Base-by-base conservation (phyloP, 2,329 filamentous ascomycete species). In the Exutisphaerella laricina region DNA sequence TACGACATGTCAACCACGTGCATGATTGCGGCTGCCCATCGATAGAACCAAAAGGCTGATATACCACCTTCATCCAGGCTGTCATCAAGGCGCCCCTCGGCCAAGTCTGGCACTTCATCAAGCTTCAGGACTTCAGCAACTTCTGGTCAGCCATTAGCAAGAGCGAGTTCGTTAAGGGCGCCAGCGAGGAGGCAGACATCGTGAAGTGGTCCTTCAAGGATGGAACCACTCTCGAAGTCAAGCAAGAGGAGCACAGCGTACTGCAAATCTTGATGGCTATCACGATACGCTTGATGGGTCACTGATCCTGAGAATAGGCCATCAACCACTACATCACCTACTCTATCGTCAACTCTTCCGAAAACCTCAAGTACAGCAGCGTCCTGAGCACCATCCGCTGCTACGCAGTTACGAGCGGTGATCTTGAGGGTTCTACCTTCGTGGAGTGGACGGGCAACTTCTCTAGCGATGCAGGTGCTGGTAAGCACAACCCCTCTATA, bases 321-420 rank as follows among this genome's bases (percentile, higher is more conserved):
- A 81, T 85, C 70, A 78, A 85, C 62, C 81, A 85, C 71, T 85
- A 74, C 71, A 84, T 86, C 66, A 85, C 82, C 46, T 86, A 85
- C 73, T 79, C 75, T 50, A 70, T 85, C 67, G 85, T 86, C 67
- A 75, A 78, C 7, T 73, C 80, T 18, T 70, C 78, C 65, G 81
- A 81, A 7, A 75, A 78, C 50, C 70, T 85, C 44, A 74, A 70
- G 47, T 85, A 85, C 69, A 79, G 79, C 36, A 77, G 74, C 34
- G 79, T 81, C 40, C 69, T 84, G 53, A 81, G 76, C 67, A 85
- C 80, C 37, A 74, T 86, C 54, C 77, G 80, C 55, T 73, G 71
- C 62, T 82, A 77, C 64, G 66, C 79, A 25, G 67, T 86, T 56
- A 85, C 82, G n/a, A 78, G 75, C 4, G 82, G 82, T 53, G 70